Percentiles rank a stretch among this genome's conserved stretches.
Conservation (phyloP, 441 rosid genomes). For the Erysimum cheiri region DNA sequence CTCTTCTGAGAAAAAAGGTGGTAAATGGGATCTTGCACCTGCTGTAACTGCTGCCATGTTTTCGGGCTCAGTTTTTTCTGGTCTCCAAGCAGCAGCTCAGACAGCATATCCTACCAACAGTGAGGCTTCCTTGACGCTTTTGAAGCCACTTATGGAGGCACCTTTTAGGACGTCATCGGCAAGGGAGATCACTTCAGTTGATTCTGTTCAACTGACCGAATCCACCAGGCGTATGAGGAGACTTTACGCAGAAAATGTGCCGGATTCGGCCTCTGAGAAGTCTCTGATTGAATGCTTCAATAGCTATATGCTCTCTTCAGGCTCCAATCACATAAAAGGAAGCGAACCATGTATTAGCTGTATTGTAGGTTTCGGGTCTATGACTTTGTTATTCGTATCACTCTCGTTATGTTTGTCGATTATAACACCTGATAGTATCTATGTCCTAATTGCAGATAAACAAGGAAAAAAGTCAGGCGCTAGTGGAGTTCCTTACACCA, state of each 20-base stretch:
- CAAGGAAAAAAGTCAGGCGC: conserved; percentile 82
- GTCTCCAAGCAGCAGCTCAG: conserved; percentile 51
- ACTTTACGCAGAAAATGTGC: conserved; percentile 84
- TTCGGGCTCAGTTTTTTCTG: conserved; percentile 52
- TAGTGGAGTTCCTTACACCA: conserved; percentile 93
- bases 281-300: conserved; percentile 71
- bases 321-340: conserved; percentile 67
- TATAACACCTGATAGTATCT: conserved; percentile 31
- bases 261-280: conserved; percentile 82
- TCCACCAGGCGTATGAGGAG: conserved; percentile 86
- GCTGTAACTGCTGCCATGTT: conserved; percentile 43
- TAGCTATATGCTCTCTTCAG: conserved; percentile 68
- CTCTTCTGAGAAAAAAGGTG: conserved; percentile 78
- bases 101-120: conserved; percentile 47
- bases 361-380: conserved; percentile 63
- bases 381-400: conserved; percentile 33
- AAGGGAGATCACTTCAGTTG: conserved; percentile 52
- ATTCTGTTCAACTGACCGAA: conserved; percentile 85
- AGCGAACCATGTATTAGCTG: conserved; percentile 88
- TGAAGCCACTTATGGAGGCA: conserved; percentile 53
- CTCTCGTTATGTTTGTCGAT: conserved; percentile 34
- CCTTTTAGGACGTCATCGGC: conserved; percentile 46
- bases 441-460: conserved; percentile 60
- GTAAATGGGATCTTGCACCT: conserved; percentile 83
- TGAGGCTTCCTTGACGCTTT: conserved; percentile 50